Evolutionary conservation across 257 asterid species (phyloP).

Genomic region (Nicotiana obtusifolia): DNA sequence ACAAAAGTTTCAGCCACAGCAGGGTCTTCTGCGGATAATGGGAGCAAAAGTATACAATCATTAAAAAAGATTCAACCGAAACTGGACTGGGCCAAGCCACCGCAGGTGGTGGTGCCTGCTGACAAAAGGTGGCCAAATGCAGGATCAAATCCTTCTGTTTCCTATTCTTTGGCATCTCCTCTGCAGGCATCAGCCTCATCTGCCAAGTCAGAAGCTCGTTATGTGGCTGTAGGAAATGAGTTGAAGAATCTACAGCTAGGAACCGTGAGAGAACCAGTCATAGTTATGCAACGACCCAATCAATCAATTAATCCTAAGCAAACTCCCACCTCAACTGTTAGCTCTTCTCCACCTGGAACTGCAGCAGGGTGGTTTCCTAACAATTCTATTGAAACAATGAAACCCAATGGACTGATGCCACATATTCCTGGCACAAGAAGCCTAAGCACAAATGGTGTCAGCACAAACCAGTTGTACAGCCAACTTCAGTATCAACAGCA

Average conservation of each 20-base stretch:
- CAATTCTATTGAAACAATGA: conserved; percentile 28
- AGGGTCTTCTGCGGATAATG: conserved; percentile 49
- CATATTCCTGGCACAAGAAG: conserved; percentile 40
- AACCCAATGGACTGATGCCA: conserved; percentile 32
- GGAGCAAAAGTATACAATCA: conserved; percentile 41
- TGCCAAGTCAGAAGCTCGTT: conserved; percentile 37
- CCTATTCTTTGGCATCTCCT: conserved; percentile 35
- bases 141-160: conserved; percentile 36
- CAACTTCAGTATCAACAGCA: conserved; percentile 43
- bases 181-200: conserved; percentile 39
- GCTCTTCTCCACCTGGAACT: conserved; percentile 48
- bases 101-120: conserved; percentile 35
- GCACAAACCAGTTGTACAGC: conserved; percentile 35
- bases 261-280: conserved; percentile 60
- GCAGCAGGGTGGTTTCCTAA: conserved; percentile 39
- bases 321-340: conserved; percentile 29
- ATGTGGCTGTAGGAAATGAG: conserved; percentile 39
- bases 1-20: conserved; percentile 42
- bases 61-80: conserved; percentile 53
- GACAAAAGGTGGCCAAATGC: conserved; percentile 62
- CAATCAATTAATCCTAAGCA: conserved; percentile 33
- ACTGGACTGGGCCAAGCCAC: conserved; percentile 65
- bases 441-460: conserved; percentile 21
- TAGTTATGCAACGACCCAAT: conserved; percentile 54
- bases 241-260: conserved; percentile 63